Conservation (phyloP, 2,329 filamentous ascomycete species). For the Coniochaeta pulveracea region DNA sequence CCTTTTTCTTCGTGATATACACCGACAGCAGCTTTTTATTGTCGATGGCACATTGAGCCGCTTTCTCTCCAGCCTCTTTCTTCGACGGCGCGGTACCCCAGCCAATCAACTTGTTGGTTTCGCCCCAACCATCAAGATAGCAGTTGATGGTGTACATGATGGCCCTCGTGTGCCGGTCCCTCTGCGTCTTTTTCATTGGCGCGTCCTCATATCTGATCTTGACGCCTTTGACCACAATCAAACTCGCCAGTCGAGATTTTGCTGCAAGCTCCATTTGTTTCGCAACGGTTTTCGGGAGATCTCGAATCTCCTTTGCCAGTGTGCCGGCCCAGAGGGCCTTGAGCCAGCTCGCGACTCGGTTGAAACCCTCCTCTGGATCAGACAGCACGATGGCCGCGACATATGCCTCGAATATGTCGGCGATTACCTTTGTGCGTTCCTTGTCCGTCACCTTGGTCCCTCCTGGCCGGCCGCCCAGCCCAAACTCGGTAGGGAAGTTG, state of each 20-base stretch:
- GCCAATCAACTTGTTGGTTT: conserved; percentile 49
- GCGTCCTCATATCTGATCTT: conserved; percentile 51
- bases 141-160: conserved; percentile 52
- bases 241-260: conserved; percentile 40
- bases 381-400: conserved; percentile 68
- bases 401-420: conserved; percentile 86
- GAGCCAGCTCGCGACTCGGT: conserved; percentile 57
- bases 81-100: conserved; percentile 54
- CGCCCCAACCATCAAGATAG: conserved; percentile 59
- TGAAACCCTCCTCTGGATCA: conserved; percentile 50
- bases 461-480: conserved; percentile 18
- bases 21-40: conserved; percentile 53
- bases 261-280: conserved; percentile 7
- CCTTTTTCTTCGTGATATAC: conserved; percentile 35
- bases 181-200: conserved; percentile 37
- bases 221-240: conserved; percentile 45
- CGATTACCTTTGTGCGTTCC: conserved; percentile 60
- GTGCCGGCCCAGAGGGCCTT: conserved; percentile 61
- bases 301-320: conserved; percentile 42
- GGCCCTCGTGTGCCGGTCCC: conserved; percentile 37
- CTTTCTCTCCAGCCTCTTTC: conserved; percentile 56
- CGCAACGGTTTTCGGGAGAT: conserved; percentile 20
- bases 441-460: conserved; percentile 33
- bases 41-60: conserved; percentile 50
- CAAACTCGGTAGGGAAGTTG: conserved; percentile 38